A percentile compares a stretch with the other conserved stretches of the same genome.
phyloP scores from a whole-genome alignment of 2,329 filamentous ascomycete species.

The Fusarium keratoplasticum region DNA sequence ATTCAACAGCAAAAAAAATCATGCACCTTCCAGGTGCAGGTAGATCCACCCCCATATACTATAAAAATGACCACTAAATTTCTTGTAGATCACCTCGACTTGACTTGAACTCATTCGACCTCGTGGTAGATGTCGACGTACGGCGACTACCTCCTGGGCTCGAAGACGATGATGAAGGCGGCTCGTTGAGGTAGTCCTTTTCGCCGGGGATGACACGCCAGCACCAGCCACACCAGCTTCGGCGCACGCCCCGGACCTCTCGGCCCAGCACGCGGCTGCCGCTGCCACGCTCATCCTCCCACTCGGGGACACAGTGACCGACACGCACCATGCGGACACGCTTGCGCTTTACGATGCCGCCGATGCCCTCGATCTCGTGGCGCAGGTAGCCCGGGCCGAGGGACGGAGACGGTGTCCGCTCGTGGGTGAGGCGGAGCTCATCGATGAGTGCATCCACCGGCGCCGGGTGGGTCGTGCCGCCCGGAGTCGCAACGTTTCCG shows the following conservation, averaged over 20 bases:
- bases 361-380: constrained; percentile 92
- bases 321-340: constrained; percentile 84
- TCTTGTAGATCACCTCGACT: constrained; percentile 3
- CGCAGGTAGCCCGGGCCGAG: constrained; percentile 80
- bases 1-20: background rate
- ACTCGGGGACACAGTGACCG: constrained; percentile 87
- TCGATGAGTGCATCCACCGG: constrained; percentile 45
- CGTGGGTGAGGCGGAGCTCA: constrained; percentile 45
- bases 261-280: constrained; percentile 73
- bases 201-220: constrained; percentile 75
- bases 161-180: constrained; percentile 41
- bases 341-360: constrained; percentile 88
- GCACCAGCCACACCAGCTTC: constrained; percentile 96
- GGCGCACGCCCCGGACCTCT: constrained; percentile 74
- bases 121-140: constrained; percentile 39
- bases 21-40: background rate
- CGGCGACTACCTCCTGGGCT: constrained; percentile 37
- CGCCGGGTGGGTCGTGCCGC: constrained; percentile 17
- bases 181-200: constrained; percentile 53
- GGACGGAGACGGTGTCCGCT: constrained; percentile 61
- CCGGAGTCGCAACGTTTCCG: constrained; percentile 36
- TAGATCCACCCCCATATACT: background rate
- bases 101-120: constrained; percentile 27
- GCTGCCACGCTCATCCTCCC: constrained; percentile 78
- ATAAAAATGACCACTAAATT: background rate